A percentile compares a stretch with the other conserved stretches of the same genome.
These are phyloP conservation scores for Leccinum subrobustum DNA, from an alignment of 1,284 basidiomycete species.

Conservation along the genomic window DNA sequence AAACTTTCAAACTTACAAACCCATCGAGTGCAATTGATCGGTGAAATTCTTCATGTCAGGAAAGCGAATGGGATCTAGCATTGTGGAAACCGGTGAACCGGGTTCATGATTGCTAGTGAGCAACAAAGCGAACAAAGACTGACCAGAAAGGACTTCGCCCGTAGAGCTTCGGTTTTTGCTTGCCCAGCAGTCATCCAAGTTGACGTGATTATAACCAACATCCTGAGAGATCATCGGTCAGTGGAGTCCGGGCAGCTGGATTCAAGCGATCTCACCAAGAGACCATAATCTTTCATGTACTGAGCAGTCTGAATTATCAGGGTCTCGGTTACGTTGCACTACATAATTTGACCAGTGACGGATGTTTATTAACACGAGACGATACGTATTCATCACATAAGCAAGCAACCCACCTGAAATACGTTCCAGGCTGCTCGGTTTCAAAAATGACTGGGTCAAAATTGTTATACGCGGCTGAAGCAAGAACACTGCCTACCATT, in stretches of 20 bases:
- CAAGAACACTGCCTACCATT: constrained; percentile 22
- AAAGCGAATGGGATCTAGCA: constrained; percentile 25
- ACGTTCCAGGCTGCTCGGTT: constrained; percentile 26
- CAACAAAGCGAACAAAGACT: constrained; percentile 25
- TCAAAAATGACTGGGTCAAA: neutral
- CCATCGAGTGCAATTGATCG: constrained; percentile 47
- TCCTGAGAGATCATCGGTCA: constrained; percentile 35
- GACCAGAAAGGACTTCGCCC: constrained; percentile 48
- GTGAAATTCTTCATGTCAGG: constrained; percentile 52
- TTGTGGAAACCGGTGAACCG: neutral
- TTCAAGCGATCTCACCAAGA: constrained; percentile 35
- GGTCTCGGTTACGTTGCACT: constrained; percentile 40
- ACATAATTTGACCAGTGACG: neutral
- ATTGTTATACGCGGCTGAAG: neutral
- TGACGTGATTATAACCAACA: constrained; percentile 52
- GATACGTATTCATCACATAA: neutral
- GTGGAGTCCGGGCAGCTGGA: neutral
- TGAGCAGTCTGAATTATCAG: constrained; percentile 48
- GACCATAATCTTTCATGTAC: constrained; percentile 47
- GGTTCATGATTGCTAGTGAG: constrained; percentile 33
- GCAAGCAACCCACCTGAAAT: constrained; percentile 21
- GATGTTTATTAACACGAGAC: neutral
- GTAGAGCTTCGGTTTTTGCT: constrained; percentile 44
- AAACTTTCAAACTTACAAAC: constrained; percentile 41
- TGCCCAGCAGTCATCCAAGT: constrained; percentile 60